A percentile compares a stretch with the other conserved stretches of the same genome.
phyloP scores from a whole-genome alignment of 2,329 filamentous ascomycete species.

The Penicillium sp. region DNA sequence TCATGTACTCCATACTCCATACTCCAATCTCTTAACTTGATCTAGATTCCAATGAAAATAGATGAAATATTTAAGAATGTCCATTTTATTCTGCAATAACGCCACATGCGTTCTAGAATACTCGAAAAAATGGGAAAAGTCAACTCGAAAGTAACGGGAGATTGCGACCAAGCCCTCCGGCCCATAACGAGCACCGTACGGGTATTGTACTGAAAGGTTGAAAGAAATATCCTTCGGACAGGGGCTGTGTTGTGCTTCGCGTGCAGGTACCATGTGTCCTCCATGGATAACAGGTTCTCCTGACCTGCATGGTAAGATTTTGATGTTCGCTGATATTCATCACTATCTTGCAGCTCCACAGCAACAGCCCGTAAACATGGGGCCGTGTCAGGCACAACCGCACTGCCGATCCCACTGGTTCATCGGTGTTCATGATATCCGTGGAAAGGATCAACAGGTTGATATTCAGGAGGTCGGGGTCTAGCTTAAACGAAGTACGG shows the following conservation, averaged over 20 bases:
- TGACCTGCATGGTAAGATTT: not conserved
- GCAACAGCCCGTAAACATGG: not conserved
- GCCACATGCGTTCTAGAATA: not conserved
- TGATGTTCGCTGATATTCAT: slow-evolving; percentile 2
- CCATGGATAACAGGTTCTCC: not conserved
- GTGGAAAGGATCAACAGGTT: slow-evolving; percentile 14
- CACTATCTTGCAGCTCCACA: slow-evolving; percentile 13
- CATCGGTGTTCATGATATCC: slow-evolving; percentile 2
- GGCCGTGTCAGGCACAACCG: slow-evolving; percentile 10
- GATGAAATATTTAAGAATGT: not conserved
- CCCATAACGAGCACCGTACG: not conserved
- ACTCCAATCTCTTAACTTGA: no score
- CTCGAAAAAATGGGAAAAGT: not conserved
- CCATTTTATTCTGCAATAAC: not conserved
- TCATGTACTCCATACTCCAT: no score
- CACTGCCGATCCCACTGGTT: slow-evolving; percentile 21
- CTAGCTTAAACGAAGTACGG: not conserved
- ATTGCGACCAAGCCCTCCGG: not conserved
- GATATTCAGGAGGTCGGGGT: slow-evolving; percentile 49
- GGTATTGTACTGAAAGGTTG: not conserved
- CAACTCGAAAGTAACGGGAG: not conserved
- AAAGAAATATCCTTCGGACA: not conserved
- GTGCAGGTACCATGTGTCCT: slow-evolving; percentile 5
- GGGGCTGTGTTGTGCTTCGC: not conserved
- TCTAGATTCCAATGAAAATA: not conserved